Evolutionary conservation across 1,139 yeast species (phyloP).

Genomic region (Blastobotrys indianensis): DNA sequence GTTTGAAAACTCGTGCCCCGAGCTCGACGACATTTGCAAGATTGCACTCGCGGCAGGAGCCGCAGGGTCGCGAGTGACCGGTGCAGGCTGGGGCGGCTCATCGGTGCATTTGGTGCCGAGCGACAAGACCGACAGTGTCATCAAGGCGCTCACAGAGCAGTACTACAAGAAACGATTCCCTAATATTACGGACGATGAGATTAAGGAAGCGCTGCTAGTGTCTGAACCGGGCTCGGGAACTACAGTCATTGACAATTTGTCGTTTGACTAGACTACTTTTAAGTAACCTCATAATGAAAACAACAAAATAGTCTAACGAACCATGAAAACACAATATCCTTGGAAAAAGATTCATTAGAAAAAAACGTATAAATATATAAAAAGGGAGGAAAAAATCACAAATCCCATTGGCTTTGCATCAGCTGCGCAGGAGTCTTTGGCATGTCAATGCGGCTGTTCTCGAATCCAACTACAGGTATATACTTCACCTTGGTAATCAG

Average conservation of each 20-base stretch:
- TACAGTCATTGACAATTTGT: conserved; percentile 35
- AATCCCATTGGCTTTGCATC: background rate
- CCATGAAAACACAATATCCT: background rate
- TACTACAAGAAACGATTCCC: conserved; percentile 51
- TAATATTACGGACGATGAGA: conserved; percentile 39
- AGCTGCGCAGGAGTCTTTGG: no score
- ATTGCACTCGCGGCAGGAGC: conserved; percentile 55
- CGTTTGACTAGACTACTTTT: conserved; percentile 17
- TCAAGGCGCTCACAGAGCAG: conserved; percentile 42
- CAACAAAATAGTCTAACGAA: background rate
- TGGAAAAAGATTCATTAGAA: background rate
- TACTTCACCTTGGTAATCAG: conserved; percentile 24
- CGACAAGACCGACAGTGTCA: conserved; percentile 42
- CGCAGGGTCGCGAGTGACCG: conserved; percentile 64
- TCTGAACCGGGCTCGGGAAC: conserved; percentile 59
- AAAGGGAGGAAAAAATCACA: background rate
- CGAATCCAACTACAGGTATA: background rate
- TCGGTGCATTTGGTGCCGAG: conserved; percentile 57
- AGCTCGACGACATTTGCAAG: conserved; percentile 46
- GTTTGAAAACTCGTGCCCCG: conserved; percentile 53
- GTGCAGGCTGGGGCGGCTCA: conserved; percentile 82
- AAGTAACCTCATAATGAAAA: background rate
- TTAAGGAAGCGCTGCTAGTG: conserved; percentile 50
- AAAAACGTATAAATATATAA: conserved; percentile 1
- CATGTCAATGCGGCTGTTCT: no score